phyloP scores from a whole-genome alignment of 805 yeast species.

The Wickerhamomyces ciferrii region DNA sequence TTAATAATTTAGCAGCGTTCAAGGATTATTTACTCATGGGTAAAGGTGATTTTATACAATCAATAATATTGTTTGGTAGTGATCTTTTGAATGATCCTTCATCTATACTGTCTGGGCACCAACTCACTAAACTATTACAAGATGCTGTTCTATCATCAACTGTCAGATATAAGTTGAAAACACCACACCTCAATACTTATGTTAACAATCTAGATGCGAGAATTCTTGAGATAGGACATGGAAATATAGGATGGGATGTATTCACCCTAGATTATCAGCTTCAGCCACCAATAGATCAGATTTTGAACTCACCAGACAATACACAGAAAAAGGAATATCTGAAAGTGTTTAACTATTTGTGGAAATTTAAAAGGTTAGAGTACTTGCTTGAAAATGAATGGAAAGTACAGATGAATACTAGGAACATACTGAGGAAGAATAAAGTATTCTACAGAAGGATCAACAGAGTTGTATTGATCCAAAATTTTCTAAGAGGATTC shows the following conservation, averaged over 20 bases:
- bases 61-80: slow-evolving; percentile 51
- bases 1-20: slow-evolving; percentile 52
- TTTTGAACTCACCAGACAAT: slow-evolving; percentile 44
- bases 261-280: slow-evolving; percentile 78
- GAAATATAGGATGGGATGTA: slow-evolving; percentile 85
- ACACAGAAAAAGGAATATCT: slow-evolving; percentile 56
- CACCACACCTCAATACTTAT: slow-evolving; percentile 32
- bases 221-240: slow-evolving; percentile 66
- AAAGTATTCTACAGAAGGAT: slow-evolving; percentile 21
- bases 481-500: slow-evolving; percentile 27
- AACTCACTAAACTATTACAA: slow-evolving; percentile 57
- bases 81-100: slow-evolving; percentile 57
- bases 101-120: slow-evolving; percentile 54
- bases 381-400: slow-evolving; percentile 45
- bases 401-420: slow-evolving; percentile 32
- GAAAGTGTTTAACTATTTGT: slow-evolving; percentile 77
- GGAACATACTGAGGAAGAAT: slow-evolving; percentile 11
- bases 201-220: slow-evolving; percentile 73
- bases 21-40: slow-evolving; percentile 66
- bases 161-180: slow-evolving; percentile 30
- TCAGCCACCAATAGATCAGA: slow-evolving; percentile 44
- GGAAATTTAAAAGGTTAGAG: slow-evolving; percentile 68
- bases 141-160: slow-evolving; percentile 59
- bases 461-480: slow-evolving; percentile 24
- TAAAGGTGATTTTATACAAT: slow-evolving; percentile 77